Conservation (phyloP, 768 basidiomycete genomes). For the Pleurotus cornucopiae region DNA sequence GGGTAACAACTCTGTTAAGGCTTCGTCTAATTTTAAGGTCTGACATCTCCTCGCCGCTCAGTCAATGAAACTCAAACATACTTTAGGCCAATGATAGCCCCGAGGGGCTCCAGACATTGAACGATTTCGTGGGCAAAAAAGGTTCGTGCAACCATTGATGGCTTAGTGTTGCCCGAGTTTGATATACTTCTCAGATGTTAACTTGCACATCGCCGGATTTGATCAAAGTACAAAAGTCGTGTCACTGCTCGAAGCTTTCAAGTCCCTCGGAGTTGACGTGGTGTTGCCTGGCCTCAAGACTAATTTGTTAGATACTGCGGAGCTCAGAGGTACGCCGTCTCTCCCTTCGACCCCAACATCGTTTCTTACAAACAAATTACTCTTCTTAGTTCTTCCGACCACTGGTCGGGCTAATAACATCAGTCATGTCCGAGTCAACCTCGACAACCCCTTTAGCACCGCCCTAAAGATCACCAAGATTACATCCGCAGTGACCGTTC, state of each 20-base stretch:
- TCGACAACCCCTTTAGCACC: slow-evolving; percentile 67
- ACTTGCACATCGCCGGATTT: slow-evolving; percentile 54
- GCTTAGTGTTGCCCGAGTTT: not conserved
- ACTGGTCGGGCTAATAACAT: slow-evolving; percentile 62
- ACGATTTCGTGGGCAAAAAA: slow-evolving; percentile 62
- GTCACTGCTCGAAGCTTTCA: slow-evolving; percentile 58
- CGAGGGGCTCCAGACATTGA: slow-evolving; percentile 57
- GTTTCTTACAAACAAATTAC: too few species aligned
- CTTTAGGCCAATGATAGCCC: slow-evolving; percentile 55
- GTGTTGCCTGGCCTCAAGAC: slow-evolving; percentile 59
- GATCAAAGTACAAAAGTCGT: slow-evolving; percentile 53
- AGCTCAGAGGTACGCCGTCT: slow-evolving; percentile 40
- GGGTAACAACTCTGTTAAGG: slow-evolving; percentile 55
- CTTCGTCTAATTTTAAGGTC: slow-evolving; percentile 50
- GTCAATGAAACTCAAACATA: slow-evolving; percentile 7
- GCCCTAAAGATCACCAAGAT: slow-evolving; percentile 55
- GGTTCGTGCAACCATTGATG: slow-evolving; percentile 25
- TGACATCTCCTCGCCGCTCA: not conserved
- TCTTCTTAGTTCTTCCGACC: slow-evolving; percentile 48
- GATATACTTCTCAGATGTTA: slow-evolving; percentile 37
- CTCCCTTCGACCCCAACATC: too few species aligned
- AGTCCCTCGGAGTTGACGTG: slow-evolving; percentile 50
- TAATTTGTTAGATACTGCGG: slow-evolving; percentile 50
- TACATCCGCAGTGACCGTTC: slow-evolving; percentile 54
- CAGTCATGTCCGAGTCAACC: slow-evolving; percentile 56